Base-by-base conservation (phyloP, 108 stramenopile genomes). In the Nitzschia putrida region DNA sequence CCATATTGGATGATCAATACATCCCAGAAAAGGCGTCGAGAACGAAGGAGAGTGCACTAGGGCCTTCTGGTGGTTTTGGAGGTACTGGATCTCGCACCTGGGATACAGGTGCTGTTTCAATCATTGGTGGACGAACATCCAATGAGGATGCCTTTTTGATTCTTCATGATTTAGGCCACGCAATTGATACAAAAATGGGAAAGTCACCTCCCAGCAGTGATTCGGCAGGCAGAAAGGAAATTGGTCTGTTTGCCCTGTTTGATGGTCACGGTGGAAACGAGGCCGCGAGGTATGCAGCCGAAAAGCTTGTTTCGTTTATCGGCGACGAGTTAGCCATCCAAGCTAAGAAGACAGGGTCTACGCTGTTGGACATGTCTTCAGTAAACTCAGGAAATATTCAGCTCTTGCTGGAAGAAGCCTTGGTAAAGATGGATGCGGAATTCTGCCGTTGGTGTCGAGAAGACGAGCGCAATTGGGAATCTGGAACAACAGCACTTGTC, bases 241-340 rank as follows among this genome's bases (percentile, higher is more conserved):
- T 85, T 21, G 87, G 87, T 40, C 58, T 92, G 10, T 92, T 88
- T 81, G 86, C 82, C 9, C 78, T 93, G 34, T 93, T 93, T 74
- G 92, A 93, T 78, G 92, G 92, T 26, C 92, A 93, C 54, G 80
- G 85, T 42, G 92, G 92, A 13, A 82, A 90, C 64, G 84, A 92
- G 53, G 88, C 87, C 26, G 90, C 90, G 53, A 76, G 92, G 44
- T 90, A 60, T 80, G 79, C 84, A 24, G 76, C 84, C 13, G 89
- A 90, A 63, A 80, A 75, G 54, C 70, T 90, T 8, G 77, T 70
- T 2, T 53, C 49, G 5, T 75, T 81, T 63, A 59, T 93, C 6
- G 68, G 83, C 23, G 78, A 81, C 25, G 85, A 88, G 69, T 71
- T 72, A 21, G 43, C 10, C 18, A 57, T 57, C 25, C 24, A 23